Evolutionary conservation across 805 yeast species (phyloP).

Genomic region (Lachancea mirantina): DNA sequence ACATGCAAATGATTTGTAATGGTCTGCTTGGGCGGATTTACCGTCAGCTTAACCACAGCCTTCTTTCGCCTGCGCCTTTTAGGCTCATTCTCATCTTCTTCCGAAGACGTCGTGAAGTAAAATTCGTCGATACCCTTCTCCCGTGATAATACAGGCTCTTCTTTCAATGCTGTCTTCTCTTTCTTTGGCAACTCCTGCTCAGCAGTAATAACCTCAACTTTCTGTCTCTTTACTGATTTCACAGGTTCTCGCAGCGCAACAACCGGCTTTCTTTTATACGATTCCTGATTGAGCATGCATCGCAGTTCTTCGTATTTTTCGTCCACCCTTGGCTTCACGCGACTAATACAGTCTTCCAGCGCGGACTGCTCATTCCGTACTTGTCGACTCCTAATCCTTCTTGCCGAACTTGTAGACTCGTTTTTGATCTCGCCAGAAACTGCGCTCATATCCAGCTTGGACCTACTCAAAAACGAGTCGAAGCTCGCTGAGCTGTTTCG

Average conservation of each 20-base stretch:
- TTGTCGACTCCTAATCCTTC: conserved; percentile 15
- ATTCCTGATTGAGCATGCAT: conserved; percentile 5
- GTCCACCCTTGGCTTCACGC: conserved; percentile 14
- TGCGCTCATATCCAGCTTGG: conserved; percentile 32
- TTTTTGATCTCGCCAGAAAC: too few species aligned
- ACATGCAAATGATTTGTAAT: conserved; percentile 58
- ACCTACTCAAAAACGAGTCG: conserved; percentile 29
- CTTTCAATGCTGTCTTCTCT: conserved; percentile 1
- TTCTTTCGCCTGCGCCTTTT: conserved; percentile 14
- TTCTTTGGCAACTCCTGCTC: neutral
- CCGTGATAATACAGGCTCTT: neutral
- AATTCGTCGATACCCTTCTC: conserved; percentile 13
- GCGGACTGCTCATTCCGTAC: conserved; percentile 8
- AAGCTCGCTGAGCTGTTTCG: conserved; percentile 33
- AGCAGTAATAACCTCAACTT: neutral
- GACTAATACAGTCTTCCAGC: neutral
- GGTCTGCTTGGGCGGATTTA: conserved; percentile 38
- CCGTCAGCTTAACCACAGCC: conserved; percentile 30
- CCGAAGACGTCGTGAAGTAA: conserved; percentile 29
- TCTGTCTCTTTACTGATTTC: conserved; percentile 3
- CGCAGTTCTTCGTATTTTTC: conserved; percentile 14
- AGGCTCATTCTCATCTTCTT: conserved; percentile 20
- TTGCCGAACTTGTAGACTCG: conserved; percentile 19
- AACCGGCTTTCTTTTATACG: conserved; percentile 1
- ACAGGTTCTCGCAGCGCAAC: neutral